A percentile compares a stretch with the other conserved stretches of the same genome.
phyloP scores from a whole-genome alignment of 495 filamentous ascomycete species.

The Cairneyella variabilis region DNA sequence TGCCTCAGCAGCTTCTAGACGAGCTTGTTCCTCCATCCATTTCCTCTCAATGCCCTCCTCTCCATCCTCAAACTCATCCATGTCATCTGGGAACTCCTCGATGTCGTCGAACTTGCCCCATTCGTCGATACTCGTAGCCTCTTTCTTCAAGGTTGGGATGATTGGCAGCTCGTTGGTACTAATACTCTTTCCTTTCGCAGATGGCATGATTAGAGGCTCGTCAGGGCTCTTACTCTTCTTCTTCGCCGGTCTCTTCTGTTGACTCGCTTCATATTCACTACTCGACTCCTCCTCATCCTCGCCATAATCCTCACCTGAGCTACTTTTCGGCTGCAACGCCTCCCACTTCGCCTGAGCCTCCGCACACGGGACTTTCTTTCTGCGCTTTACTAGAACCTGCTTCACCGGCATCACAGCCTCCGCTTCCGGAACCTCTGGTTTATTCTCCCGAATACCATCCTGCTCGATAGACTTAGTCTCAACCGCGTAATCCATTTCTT shows the following conservation, averaged over 20 bases:
- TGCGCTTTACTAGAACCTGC: background rate
- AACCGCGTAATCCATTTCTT: constrained; percentile 9
- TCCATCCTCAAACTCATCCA: constrained; percentile 26
- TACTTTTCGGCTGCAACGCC: constrained; percentile 20
- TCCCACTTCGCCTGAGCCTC: constrained; percentile 17
- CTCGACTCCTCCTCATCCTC: constrained; percentile 43
- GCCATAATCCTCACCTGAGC: no score
- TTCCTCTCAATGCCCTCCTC: constrained; percentile 25
- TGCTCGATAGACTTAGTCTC: constrained; percentile 10
- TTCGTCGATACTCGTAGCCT: constrained; percentile 52
- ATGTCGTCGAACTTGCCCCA: constrained; percentile 64
- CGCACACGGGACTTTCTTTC: constrained; percentile 17
- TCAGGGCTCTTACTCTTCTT: constrained; percentile 56
- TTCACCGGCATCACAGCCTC: constrained; percentile 5
- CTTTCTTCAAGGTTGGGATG: constrained; percentile 47
- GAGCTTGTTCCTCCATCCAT: constrained; percentile 28
- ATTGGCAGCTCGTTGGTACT: constrained; percentile 11
- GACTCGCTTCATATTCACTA: background rate
- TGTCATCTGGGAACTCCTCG: constrained; percentile 47
- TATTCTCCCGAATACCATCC: constrained; percentile 12
- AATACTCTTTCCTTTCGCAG: constrained; percentile 17
- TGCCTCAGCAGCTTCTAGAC: constrained; percentile 23
- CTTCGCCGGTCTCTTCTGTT: constrained; percentile 55
- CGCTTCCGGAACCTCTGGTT: constrained; percentile 3
- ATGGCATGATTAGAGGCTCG: background rate